These are phyloP conservation scores for Rhizopogon vulgaris DNA, from an alignment of 768 basidiomycete species.

Conservation along the genomic window DNA sequence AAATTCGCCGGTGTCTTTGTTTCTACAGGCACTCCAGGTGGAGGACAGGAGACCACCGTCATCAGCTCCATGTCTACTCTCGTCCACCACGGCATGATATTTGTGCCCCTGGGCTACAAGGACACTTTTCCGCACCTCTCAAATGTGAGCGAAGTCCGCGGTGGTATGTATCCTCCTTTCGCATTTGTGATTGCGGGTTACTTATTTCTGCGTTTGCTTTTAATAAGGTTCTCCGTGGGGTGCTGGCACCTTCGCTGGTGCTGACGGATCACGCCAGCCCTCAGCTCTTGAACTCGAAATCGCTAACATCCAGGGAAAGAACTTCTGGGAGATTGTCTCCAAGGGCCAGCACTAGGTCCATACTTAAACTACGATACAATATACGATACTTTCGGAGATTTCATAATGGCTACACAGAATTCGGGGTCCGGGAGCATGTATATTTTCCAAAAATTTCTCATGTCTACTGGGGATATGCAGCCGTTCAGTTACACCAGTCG, in stretches of 20 bases:
- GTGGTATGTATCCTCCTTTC: conserved; percentile 37
- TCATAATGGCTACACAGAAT: neutral
- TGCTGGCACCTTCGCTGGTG: conserved; percentile 55
- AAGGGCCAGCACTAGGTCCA: conserved; percentile 23
- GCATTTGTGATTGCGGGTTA: neutral
- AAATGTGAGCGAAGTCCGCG: conserved; percentile 45
- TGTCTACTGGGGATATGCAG: too few relatives aligned
- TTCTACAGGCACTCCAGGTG: conserved; percentile 65
- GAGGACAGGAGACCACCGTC: conserved; percentile 70
- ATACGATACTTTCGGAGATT: neutral
- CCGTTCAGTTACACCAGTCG: too few relatives aligned
- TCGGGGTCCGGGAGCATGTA: too few relatives aligned
- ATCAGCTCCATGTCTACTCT: conserved; percentile 50
- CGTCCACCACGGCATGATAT: conserved; percentile 67
- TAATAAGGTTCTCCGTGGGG: conserved; percentile 67
- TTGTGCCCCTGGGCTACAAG: conserved; percentile 69
- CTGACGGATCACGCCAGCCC: conserved; percentile 43
- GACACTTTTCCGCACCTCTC: conserved; percentile 35
- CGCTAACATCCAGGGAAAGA: conserved; percentile 44
- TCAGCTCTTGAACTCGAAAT: conserved; percentile 44
- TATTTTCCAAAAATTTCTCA: too few relatives aligned
- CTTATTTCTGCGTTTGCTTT: neutral
- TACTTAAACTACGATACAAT: neutral
- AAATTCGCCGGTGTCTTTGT: conserved; percentile 76
- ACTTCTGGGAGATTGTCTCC: conserved; percentile 44